A percentile compares a stretch with the other conserved stretches of the same genome.
phyloP scores from a whole-genome alignment of 169 alveolate genomes.

The Plasmodium gonderi region DNA sequence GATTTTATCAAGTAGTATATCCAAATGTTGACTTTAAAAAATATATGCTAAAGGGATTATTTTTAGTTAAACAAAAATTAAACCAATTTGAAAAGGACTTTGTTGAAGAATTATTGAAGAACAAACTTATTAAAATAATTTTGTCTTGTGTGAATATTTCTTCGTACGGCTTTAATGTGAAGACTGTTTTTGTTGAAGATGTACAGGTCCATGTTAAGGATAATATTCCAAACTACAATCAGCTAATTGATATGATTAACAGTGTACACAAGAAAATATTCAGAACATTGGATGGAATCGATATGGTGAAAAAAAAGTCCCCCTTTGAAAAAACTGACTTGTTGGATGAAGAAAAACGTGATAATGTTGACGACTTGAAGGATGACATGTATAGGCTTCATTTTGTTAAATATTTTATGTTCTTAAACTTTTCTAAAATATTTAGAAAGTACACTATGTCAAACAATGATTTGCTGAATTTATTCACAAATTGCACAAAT shows the following conservation, averaged over 20 bases:
- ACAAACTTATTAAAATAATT: slow-evolving; percentile 25
- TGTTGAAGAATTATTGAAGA: slow-evolving; percentile 33
- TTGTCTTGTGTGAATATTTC: slow-evolving; percentile 53
- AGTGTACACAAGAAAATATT: slow-evolving; percentile 11
- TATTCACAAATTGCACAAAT: slow-evolving; percentile 26
- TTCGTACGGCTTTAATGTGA: background rate
- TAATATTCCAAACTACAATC: slow-evolving; percentile 6
- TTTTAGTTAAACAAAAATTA: background rate
- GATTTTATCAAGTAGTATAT: slow-evolving; percentile 3
- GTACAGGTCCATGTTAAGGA: slow-evolving; percentile 25
- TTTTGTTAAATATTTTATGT: slow-evolving; percentile 66
- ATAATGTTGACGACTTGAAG: background rate
- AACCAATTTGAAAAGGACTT: background rate
- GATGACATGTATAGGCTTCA: slow-evolving; percentile 57
- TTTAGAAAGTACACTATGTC: slow-evolving; percentile 59
- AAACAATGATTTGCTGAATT: slow-evolving; percentile 40
- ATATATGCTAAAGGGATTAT: slow-evolving; percentile 38
- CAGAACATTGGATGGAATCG: background rate
- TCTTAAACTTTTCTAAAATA: slow-evolving; percentile 29
- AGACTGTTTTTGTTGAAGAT: slow-evolving; percentile 40
- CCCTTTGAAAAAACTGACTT: background rate
- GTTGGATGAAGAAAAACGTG: background rate
- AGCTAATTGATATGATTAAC: slow-evolving; percentile 18
- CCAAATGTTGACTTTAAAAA: background rate
- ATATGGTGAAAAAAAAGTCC: background rate